Base-by-base conservation (phyloP, 352 stramenopile species). In the Phytophthora nicotianae region DNA sequence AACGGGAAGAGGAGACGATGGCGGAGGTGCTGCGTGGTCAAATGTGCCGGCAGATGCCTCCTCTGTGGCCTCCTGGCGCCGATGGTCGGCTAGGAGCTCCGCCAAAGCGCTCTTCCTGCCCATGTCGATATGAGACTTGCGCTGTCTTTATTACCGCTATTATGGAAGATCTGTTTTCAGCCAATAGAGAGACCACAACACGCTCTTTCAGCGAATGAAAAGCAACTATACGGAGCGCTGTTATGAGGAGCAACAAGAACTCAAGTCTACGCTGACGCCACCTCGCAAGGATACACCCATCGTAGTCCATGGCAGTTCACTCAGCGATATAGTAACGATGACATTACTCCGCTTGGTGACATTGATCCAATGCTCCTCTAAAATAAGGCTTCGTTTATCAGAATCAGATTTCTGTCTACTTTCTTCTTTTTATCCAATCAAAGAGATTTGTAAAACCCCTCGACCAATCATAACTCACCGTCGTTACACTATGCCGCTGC, bases 31-130 rank as follows among this genome's bases (percentile, higher is more conserved):
- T 29, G 29, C 11, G 21, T 24, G 21, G 10, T 60, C 17, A 4
- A 20, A 42, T 7, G 27, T 21, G 2, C 10, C 17, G 4, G 41
- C 16, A 20, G 35, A 43, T 40, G 48, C 33, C 20, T 58, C 40
- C 13, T 67, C 47, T 5, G 14, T 19, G 6, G 17, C 54, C 20
- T 76, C 60, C 23, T 73, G 57, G n/a, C 54, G 70, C 23, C 45
- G 70, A n/a, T 75, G 62, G 23, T 72, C 62, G 38, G 42, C 57
- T 21, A 75, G 61, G 32, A 75, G 47, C 38, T 50, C 61, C n/a
- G 65, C 62, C 41, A 75, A 41, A 19, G 60, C 56, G 40, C 53
- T 75, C 70, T 72, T 75, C 37, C 70, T 41, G n/a, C 40, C 51
- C 70, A 78, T 78, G 2, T 16, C 24, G 19, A 38, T 37, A 19